Evolutionary conservation across 306 rosid genomes (phyloP), one percentile per base, ranked within the genome.

Genomic region (Lathyrus aphaca): DNA sequence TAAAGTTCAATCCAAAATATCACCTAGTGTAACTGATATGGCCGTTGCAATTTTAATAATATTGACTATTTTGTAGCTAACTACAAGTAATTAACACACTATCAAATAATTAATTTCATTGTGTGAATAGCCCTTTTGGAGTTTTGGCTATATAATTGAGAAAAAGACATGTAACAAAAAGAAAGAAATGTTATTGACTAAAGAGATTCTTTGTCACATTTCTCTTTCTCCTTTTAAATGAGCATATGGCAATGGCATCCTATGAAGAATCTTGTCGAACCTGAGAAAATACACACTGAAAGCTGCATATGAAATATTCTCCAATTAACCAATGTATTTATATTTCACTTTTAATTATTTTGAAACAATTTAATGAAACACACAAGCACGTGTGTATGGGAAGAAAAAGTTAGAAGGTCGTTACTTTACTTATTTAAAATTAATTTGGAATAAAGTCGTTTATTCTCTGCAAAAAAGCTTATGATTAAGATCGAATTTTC

Each of bases 161-260:
- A 53, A 53, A 53, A 53, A 4, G 32, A 21, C 59, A 53, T 11
- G 59, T 53, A 53, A 53, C 37, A 58, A 59, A 66, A 78, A 77
- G 59, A 55, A 57, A 62, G 66, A 60, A 64, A 66, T 38, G 55
- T 68, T 59, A 68, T 73, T 73, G 82, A 67, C 79, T 66, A 59
- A 61, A 68, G 67, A 79, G 79, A 79, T 79, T 73, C 79, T 73
- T 79, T 67, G 46, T 73, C 61, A 67, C 64, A 15, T 73, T 73
- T 60, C 75, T 58, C 16, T 32, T 32, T 35, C 39, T 35, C 74
- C 61, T 67, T 78, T 73, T 64, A 55, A 35, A 15, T 60, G 6
- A 44, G 48, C 63, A 73, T 79, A 68, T 59, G 56, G 73, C 73
- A 79, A 63, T 63, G 53, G 68, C 68, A 63, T 74, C 83, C 83